These are phyloP conservation scores for Monilinia aucupariae DNA, from an alignment of 2,329 filamentous ascomycete genomes.

Conservation along the genomic window DNA sequence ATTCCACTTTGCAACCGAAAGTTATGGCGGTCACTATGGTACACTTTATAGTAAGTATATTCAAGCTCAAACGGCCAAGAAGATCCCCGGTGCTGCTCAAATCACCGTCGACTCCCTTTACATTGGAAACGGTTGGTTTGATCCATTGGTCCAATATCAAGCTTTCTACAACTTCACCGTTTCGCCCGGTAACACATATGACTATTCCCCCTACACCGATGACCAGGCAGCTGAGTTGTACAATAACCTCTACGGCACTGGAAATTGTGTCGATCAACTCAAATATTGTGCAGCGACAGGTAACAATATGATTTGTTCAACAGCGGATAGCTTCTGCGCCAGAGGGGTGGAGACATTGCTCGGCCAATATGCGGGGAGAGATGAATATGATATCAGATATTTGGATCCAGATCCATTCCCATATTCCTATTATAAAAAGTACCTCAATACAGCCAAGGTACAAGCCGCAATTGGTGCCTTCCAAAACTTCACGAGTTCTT, in stretches of 20 bases:
- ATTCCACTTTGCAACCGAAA: slow-evolving; percentile 52
- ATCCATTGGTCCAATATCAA: slow-evolving; percentile 50
- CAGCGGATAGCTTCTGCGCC: slow-evolving; percentile 50
- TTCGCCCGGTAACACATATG: slow-evolving; percentile 46
- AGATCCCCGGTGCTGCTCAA: slow-evolving; percentile 42
- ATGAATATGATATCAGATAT: slow-evolving; percentile 57
- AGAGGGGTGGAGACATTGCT: slow-evolving; percentile 48
- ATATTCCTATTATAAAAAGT: slow-evolving; percentile 48
- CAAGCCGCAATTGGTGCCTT: slow-evolving; percentile 55
- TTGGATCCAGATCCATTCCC: slow-evolving; percentile 53
- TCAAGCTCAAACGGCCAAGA: slow-evolving; percentile 56
- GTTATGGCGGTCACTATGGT: slow-evolving; percentile 54
- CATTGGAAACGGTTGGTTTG: slow-evolving; percentile 56
- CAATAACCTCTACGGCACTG: slow-evolving; percentile 54
- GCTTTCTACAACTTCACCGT: slow-evolving; percentile 55
- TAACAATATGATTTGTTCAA: slow-evolving; percentile 45
- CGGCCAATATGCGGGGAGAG: slow-evolving; percentile 47
- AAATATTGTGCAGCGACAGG: slow-evolving; percentile 49
- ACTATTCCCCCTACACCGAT: slow-evolving; percentile 47
- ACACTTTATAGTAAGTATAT: slow-evolving; percentile 54
- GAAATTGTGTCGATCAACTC: slow-evolving; percentile 56
- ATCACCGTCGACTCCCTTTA: slow-evolving; percentile 45
- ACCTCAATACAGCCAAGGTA: slow-evolving; percentile 51
- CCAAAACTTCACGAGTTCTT: slow-evolving; percentile 50
- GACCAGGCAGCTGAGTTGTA: slow-evolving; percentile 47